phyloP scores from a whole-genome alignment of 257 asterid species.

The Solanum virginianum region DNA sequence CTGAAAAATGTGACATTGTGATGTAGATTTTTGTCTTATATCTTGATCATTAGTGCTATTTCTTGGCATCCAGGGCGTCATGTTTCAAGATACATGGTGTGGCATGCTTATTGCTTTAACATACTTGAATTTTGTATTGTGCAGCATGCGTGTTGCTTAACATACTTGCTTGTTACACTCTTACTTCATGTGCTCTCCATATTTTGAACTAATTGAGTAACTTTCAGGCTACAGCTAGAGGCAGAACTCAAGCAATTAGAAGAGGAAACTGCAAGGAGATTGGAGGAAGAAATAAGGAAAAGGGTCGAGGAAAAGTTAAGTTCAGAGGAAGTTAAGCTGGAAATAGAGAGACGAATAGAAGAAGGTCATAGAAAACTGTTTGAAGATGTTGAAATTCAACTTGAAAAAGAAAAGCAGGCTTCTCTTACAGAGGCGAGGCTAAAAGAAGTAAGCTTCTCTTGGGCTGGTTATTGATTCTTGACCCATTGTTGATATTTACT shows the following conservation, averaged over 20 bases:
- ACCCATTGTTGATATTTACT: neutral
- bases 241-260: conserved; percentile 78
- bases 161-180: neutral
- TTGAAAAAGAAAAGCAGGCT: conserved; percentile 70
- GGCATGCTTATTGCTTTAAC: neutral
- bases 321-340: conserved; percentile 62
- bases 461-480: neutral
- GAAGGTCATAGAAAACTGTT: conserved; percentile 58
- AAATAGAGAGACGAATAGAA: conserved; percentile 52
- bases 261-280: conserved; percentile 82
- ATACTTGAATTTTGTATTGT: neutral
- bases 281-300: conserved; percentile 80
- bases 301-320: conserved; percentile 66
- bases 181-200: conserved; percentile 1
- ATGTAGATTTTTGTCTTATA: neutral
- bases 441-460: conserved; percentile 58
- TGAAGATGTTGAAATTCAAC: conserved; percentile 65
- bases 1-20: neutral
- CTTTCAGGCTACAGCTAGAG: conserved; percentile 55
- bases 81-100: neutral
- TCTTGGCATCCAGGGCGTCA: neutral
- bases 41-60: neutral
- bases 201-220: neutral
- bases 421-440: conserved; percentile 74
- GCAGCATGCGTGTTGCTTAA: neutral